Evolutionary conservation across 2,329 filamentous ascomycete species (phyloP), one percentile per base, ranked within the genome.

Genomic region (Gnomoniopsis smithogilvyi): DNA sequence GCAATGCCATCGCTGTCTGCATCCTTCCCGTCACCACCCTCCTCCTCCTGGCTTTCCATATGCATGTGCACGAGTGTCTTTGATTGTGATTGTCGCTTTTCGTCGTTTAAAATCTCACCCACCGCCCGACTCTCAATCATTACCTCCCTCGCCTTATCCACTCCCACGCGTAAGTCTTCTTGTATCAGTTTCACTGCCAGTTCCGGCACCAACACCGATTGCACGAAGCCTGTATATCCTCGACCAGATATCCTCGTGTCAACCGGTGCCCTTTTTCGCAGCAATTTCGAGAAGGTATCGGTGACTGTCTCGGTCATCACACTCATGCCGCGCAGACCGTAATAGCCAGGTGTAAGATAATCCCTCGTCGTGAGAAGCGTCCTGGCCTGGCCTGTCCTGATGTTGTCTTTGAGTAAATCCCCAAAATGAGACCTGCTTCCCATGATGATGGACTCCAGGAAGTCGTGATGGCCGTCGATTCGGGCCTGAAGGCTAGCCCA

Each of bases 141-240:
- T 21, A 93, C 83, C 26, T 73, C 72, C 63, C 77, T 74, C 19
- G 82, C 82, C 59, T 76, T 71, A 8, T 71, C 69, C 48, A 73
- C 71, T 2, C 65, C 69, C 22, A 81, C 74, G 2, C 63, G 59
- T 78, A 85, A 80, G 62, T 85, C 83, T 65, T 86, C 80, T 72
- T 78, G 80, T 62, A 85, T 82, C 54, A 86, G 72, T 61, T 72
- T 74, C 38, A 81, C 75, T 24, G 80, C 77, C 64, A 85, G 68
- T 70, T 96, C 92, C 0, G 91, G 90, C 24, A 96, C 90, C 62
- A 96, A 74, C 1, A 94, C 90, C 1, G 80, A 79, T 71, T 92
- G 88, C 2, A 92, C 84, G 66, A 88, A 94, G 24, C 80, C 82
- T 4, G 84, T 84, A 38, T 87, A 81, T 1, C 89, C 88, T 34